Evolutionary conservation across 1,284 basidiomycete species (phyloP).

Genomic region (Inonotus obliquus): DNA sequence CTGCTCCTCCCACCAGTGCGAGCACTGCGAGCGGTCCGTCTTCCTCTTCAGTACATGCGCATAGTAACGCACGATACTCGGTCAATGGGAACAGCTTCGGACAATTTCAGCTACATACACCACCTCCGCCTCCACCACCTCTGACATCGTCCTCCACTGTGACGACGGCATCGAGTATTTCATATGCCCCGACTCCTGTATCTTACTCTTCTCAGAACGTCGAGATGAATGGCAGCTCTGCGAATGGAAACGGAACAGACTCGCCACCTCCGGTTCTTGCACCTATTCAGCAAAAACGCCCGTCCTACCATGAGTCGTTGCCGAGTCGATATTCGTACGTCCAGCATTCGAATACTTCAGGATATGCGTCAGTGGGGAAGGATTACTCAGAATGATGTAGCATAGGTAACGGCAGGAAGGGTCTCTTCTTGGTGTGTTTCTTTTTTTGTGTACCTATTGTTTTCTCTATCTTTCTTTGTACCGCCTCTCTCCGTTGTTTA

Average conservation of each 20-base stretch:
- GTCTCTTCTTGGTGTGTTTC: too few species aligned
- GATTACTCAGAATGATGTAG: not conserved
- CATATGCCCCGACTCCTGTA: not conserved
- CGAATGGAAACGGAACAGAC: not conserved
- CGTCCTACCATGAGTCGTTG: not conserved
- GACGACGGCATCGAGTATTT: not conserved
- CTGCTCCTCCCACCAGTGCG: not conserved
- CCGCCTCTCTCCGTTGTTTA: not conserved
- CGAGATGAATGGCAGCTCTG: not conserved
- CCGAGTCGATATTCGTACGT: not conserved
- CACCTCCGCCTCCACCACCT: not conserved
- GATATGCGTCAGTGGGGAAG: not conserved
- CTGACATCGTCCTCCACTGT: not conserved
- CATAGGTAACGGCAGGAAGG: too few species aligned
- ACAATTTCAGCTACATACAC: not conserved
- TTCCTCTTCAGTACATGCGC: not conserved
- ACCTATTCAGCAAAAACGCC: not conserved
- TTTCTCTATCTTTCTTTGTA: not conserved
- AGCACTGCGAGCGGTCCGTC: not conserved
- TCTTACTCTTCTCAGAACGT: not conserved
- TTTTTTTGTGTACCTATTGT: not conserved
- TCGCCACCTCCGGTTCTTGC: conserved; percentile 10
- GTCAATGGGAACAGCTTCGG: not conserved
- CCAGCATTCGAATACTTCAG: not conserved
- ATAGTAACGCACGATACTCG: not conserved